Evolutionary conservation across 1,139 yeast species (phyloP).

Genomic region (Saccharomycopsis crataegensis): DNA sequence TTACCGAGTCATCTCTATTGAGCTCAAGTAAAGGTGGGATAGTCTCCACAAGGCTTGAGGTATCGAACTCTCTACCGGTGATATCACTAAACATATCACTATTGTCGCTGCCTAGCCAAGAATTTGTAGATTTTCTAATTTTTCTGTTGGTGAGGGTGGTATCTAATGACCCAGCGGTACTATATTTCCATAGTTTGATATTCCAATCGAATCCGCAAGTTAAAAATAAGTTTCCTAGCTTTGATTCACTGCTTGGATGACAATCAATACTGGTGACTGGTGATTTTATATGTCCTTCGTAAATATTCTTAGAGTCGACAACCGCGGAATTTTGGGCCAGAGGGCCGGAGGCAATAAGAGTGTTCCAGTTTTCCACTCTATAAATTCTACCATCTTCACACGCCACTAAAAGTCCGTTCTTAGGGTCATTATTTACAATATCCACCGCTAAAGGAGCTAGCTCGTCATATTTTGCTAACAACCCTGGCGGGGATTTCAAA

Average conservation of each 20-base stretch:
- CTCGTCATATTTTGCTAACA: conserved; percentile 29
- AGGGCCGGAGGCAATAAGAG: neutral
- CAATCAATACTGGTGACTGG: conserved; percentile 31
- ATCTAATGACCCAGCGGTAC: neutral
- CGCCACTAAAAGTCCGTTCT: conserved; percentile 36
- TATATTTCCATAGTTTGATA: conserved; percentile 32
- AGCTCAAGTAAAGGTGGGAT: conserved; percentile 26
- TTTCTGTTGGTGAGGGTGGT: too few species aligned
- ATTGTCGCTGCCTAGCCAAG: too few species aligned
- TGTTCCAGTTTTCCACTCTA: conserved; percentile 29
- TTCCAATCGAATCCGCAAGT: conserved; percentile 37
- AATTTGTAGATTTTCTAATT: too few species aligned
- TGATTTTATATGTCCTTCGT: conserved; percentile 30
- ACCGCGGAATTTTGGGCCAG: neutral
- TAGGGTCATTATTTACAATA: conserved; percentile 25
- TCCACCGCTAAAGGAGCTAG: conserved; percentile 33
- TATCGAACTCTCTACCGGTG: neutral
- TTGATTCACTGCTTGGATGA: conserved; percentile 28
- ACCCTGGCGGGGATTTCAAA: conserved; percentile 25
- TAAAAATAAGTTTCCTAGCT: conserved; percentile 27
- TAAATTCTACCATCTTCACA: conserved; percentile 43
- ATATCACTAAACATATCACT: too few species aligned
- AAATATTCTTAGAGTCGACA: conserved; percentile 26
- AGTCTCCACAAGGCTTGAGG: neutral
- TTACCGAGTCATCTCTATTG: conserved; percentile 36